Evolutionary conservation across 2,329 filamentous ascomycete species (phyloP), one percentile per base, ranked within the genome.

Genomic region (Beauveria pseudobassiana): DNA sequence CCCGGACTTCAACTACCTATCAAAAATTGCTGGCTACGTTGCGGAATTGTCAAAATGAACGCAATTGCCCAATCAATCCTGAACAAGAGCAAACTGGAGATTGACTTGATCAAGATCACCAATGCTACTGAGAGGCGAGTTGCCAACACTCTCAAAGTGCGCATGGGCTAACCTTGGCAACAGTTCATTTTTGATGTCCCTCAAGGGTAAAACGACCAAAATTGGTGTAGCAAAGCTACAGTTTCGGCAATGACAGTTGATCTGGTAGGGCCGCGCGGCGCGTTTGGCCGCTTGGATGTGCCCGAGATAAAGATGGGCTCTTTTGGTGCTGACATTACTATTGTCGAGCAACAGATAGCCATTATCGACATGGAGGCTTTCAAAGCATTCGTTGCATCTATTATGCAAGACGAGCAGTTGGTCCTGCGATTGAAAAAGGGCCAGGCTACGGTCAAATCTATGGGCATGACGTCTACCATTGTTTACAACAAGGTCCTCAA

Each of bases 301-400:
- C 59, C 59, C 3, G 20, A 42, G 20, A 61, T 61, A 20, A 61
- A 61, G 52, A 61, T 61, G 59, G 59, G 59, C n/a, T 56, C 59
- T 9, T n/a, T 49, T 43, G 59, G 59, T 20, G 51, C 59, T 2
- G 43, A 56, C 28, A 55, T 61, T 26, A 40, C 43, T 22, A 61
- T 61, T n/a, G 28, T 56, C 6, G 42, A 61, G 20, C 59, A 61
- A 24, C 9, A 3, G 42, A n/a, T 61, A 12, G 30, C 4, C 28
- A 61, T 61, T 6, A 43, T 50, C 22, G 52, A 61, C 22, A 61
- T 61, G 59, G 43, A 43, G 7, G 59, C 59, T 5, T 61, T 61
- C 43, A 40, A 34, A 42, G 50, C 59, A 1, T 61, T 61, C 30
- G 50, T 61, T 7, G 22, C 16, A 42, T 52, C 59, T 20, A 55